These are phyloP conservation scores for Paradendryphiella salina DNA, from an alignment of 2,329 filamentous ascomycete genomes.

Conservation along the genomic window DNA sequence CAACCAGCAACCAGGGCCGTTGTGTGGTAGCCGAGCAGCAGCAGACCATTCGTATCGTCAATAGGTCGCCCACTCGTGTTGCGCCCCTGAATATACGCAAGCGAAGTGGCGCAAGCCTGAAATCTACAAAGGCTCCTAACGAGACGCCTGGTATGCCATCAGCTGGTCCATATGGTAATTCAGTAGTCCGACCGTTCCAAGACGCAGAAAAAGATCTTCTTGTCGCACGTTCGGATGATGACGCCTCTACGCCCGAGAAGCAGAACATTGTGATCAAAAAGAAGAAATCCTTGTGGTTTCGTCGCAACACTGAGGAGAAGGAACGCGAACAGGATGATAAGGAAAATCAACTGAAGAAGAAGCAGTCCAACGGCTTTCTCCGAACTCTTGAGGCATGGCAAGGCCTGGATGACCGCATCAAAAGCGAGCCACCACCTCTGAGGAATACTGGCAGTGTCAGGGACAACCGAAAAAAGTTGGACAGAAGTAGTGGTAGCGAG, in stretches of 20 bases:
- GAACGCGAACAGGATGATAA: slow-evolving; percentile 32
- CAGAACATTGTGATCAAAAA: slow-evolving; percentile 43
- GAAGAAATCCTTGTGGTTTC: slow-evolving; percentile 55
- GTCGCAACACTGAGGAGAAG: slow-evolving; percentile 41
- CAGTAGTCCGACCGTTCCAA: slow-evolving; percentile 25
- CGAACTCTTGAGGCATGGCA: slow-evolving; percentile 45
- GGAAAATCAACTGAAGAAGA: slow-evolving; percentile 36
- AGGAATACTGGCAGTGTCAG: slow-evolving; percentile 14
- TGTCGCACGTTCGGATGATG: slow-evolving; percentile 19
- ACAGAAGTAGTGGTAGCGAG: slow-evolving; percentile 46
- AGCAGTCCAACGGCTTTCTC: slow-evolving; percentile 30
- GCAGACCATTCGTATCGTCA: slow-evolving; percentile 61
- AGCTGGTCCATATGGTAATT: slow-evolving; percentile 17
- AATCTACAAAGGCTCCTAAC: slow-evolving; percentile 22
- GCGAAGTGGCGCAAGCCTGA: slow-evolving; percentile 43
- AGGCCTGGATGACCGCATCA: slow-evolving; percentile 43
- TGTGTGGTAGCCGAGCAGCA: slow-evolving; percentile 37
- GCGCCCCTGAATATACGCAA: slow-evolving; percentile 62
- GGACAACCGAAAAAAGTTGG: slow-evolving; percentile 28
- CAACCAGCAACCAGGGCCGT: slow-evolving; percentile 38
- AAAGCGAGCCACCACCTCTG: slow-evolving; percentile 17
- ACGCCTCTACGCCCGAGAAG: slow-evolving; percentile 20
- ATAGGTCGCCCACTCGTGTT: slow-evolving; percentile 55
- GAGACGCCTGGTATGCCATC: slow-evolving; percentile 20
- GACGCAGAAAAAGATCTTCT: slow-evolving; percentile 27